These are phyloP conservation scores for Syzygium jambos DNA, from an alignment of 345 rosid genomes.

Conservation along the genomic window DNA sequence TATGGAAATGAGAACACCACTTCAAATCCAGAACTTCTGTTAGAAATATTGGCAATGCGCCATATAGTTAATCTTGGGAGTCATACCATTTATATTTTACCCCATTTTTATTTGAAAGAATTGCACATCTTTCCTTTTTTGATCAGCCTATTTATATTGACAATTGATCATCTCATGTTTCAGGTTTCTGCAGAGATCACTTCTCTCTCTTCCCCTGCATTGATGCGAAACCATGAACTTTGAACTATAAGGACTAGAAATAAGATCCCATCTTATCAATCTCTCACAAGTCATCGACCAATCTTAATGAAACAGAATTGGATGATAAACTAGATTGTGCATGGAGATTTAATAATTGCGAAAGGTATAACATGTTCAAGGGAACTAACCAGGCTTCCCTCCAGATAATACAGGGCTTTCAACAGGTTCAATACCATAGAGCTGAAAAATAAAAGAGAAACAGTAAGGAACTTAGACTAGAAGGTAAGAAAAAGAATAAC, in stretches of 20 bases:
- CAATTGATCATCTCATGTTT: neutral
- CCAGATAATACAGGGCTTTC: slow-evolving; percentile 80
- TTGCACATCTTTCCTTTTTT: neutral
- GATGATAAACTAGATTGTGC: neutral
- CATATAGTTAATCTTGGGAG: neutral
- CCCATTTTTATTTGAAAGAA: neutral
- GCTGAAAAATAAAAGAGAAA: slow-evolving; percentile 26
- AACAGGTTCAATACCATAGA: slow-evolving; percentile 76
- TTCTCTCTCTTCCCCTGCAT: neutral
- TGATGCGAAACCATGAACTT: neutral
- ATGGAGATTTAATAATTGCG: neutral
- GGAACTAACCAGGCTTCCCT: slow-evolving; percentile 74
- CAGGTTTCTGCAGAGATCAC: neutral
- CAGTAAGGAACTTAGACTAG: neutral
- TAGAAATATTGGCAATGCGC: neutral
- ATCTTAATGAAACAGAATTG: neutral
- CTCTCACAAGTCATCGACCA: neutral
- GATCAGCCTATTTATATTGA: neutral
- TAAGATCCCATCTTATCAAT: neutral
- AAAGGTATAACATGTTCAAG: neutral
- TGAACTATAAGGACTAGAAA: neutral
- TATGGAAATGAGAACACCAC: neutral
- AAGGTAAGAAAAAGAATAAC: neutral
- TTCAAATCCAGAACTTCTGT: neutral
- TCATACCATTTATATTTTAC: neutral